phyloP scores from a whole-genome alignment of 1,139 yeast species.

The Taphrina pruni region DNA sequence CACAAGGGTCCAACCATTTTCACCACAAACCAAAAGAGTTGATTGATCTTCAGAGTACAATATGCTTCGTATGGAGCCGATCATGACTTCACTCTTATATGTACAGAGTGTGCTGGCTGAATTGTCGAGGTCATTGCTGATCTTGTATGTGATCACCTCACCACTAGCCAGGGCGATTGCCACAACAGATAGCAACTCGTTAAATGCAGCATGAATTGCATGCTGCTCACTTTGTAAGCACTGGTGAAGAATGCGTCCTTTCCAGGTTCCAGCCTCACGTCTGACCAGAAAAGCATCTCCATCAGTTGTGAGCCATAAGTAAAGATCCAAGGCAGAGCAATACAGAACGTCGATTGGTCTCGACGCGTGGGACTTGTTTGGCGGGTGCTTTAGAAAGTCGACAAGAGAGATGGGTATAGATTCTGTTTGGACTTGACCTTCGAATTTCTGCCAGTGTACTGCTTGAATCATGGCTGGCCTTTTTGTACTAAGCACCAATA shows the following conservation, averaged over 20 bases:
- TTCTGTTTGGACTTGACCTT: slow-evolving; percentile 26
- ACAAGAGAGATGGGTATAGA: background rate
- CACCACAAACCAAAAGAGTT: slow-evolving; percentile 19
- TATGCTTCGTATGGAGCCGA: slow-evolving; percentile 15
- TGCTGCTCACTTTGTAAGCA: background rate
- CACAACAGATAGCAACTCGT: background rate
- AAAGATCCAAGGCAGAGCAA: background rate
- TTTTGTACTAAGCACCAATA: slow-evolving; percentile 25
- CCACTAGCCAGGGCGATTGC: slow-evolving; percentile 5
- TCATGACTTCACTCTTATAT: background rate
- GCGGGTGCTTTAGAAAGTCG: background rate
- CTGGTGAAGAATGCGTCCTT: background rate
- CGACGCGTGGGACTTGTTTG: background rate
- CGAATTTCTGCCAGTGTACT: slow-evolving; percentile 23
- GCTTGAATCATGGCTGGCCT: slow-evolving; percentile 20
- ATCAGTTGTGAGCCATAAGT: slow-evolving; percentile 7
- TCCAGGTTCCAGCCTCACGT: background rate
- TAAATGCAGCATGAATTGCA: slow-evolving; percentile 9
- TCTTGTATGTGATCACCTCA: slow-evolving; percentile 6
- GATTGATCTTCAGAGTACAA: background rate
- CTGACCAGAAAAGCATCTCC: slow-evolving; percentile 19
- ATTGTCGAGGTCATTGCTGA: background rate
- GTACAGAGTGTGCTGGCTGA: background rate
- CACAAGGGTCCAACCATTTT: slow-evolving; percentile 8
- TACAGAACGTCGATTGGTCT: slow-evolving; percentile 5